Conservation (phyloP, 1,284 basidiomycete species). For the Schizophyllum commune region DNA sequence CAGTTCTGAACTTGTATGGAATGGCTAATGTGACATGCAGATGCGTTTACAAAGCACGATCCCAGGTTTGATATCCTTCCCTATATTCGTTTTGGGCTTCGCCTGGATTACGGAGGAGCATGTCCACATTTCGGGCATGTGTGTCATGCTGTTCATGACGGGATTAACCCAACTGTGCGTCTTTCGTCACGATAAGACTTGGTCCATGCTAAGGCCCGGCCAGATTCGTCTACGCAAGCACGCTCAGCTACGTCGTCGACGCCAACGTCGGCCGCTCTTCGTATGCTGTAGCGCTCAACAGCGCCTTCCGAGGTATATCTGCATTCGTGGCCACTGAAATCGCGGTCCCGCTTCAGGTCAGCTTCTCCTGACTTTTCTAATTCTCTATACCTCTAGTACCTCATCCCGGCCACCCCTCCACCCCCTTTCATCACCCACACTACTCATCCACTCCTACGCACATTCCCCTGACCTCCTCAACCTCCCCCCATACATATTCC, state of each 20-base stretch:
- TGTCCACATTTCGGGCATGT: conserved; percentile 54
- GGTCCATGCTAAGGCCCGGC: no score
- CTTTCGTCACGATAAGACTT: no score
- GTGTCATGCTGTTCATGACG: conserved; percentile 52
- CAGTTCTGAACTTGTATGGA: no score
- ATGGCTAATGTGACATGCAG: conserved; percentile 30
- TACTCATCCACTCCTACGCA: not conserved
- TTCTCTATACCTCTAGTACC: conserved; percentile 22
- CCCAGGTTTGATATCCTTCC: conserved; percentile 45
- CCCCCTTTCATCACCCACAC: no score
- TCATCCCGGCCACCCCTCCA: not conserved
- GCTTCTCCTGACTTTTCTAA: conserved; percentile 29
- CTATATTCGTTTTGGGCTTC: conserved; percentile 57
- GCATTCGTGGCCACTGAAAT: conserved; percentile 69
- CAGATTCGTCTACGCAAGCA: conserved; percentile 66
- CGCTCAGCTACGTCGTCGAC: conserved; percentile 72
- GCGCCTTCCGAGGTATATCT: conserved; percentile 57
- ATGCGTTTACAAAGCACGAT: conserved; percentile 67
- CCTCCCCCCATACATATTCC: not conserved
- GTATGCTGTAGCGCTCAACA: conserved; percentile 65
- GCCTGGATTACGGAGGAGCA: conserved; percentile 71
- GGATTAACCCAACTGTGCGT: conserved; percentile 69
- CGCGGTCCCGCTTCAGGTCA: conserved; percentile 58
- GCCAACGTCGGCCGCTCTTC: conserved; percentile 69
- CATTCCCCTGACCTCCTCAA: not conserved